These are phyloP conservation scores for Colletotrichum tabaci DNA, from an alignment of 2,329 filamentous ascomycete genomes.

Conservation along the genomic window DNA sequence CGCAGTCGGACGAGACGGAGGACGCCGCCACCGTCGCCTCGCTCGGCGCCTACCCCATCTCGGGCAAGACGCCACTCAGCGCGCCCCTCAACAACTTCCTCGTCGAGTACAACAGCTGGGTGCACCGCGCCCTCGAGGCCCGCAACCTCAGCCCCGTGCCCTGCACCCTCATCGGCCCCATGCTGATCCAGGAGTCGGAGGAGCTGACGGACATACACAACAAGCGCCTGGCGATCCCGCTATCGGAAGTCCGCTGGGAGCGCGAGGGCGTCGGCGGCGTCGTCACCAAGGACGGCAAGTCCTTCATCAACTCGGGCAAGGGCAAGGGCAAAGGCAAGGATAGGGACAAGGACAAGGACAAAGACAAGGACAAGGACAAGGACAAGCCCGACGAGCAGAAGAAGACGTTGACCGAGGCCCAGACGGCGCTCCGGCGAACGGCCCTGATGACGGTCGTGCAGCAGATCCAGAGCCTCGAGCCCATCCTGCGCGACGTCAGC, in stretches of 20 bases:
- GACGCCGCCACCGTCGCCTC: conserved; percentile 66
- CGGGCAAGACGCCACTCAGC: conserved; percentile 85
- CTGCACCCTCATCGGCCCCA: conserved; percentile 82
- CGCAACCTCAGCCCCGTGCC: conserved; percentile 81
- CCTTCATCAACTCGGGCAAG: conserved; percentile 69
- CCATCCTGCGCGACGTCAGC: conserved; percentile 83
- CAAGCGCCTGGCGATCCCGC: conserved; percentile 86
- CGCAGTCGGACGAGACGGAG: conserved; percentile 51
- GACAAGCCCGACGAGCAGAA: conserved; percentile 53
- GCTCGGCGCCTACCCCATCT: conserved; percentile 87
- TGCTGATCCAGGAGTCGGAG: conserved; percentile 86
- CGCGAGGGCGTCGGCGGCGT: conserved; percentile 78
- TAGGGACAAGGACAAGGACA: too few relatives aligned
- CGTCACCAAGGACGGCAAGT: conserved; percentile 72
- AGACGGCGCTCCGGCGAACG: conserved; percentile 81
- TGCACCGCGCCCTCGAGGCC: conserved; percentile 80
- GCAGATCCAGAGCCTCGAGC: conserved; percentile 88
- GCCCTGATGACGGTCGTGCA: conserved; percentile 87
- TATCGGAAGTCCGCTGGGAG: conserved; percentile 91
- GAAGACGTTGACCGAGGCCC: conserved; percentile 74
- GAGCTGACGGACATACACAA: conserved; percentile 77
- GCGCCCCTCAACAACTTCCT: conserved; percentile 86
- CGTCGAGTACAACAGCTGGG: conserved; percentile 87
- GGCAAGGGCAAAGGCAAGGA: conserved; percentile 65
- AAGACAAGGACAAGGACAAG: conserved; percentile 20